Evolutionary conservation across 2,329 filamentous ascomycete genomes (phyloP), one percentile per base, ranked within the genome.

Genomic region (Cercospora sp.): DNA sequence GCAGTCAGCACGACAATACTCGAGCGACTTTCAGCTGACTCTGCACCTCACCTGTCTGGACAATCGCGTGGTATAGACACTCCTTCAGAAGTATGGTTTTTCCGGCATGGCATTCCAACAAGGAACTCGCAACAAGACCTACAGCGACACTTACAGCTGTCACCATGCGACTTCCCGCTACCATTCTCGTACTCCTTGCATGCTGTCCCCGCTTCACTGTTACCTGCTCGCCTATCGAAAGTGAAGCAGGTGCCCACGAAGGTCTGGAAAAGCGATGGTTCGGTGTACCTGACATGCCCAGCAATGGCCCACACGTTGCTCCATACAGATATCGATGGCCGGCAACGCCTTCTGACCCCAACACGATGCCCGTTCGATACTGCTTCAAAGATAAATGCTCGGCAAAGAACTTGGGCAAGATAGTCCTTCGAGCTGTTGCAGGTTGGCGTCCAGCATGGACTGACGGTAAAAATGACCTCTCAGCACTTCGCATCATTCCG

Each of bases 381-480:
- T 74, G 73, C 61, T 73, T 66, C 63, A 65, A 63, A 26, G 69
- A 74, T 48, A 30, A 45, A 10, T 59, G 73, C 26, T 72, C 70
- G 0, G 51, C 64, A 20, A 58, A 61, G 6, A 71, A 70, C 28
- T 68, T 74, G 18, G 65, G 65, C 10, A 18, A 51, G 9, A 65
- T 72, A 31, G 36, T 73, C 16, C 58, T 69, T 39, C 31, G 66
- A 51, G 70, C 69, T 18, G 63, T 70, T n/a, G 60, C 65, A 10
- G 67, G 64, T 31, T 74, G 72, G 69, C 45, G 36, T 10, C 69
- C 66, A 16, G 72, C 73, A 7, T 65, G 69, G 39, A 48, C 26
- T 1, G 51, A 64, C 26, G 62, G 51, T 9, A n/a, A n/a, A 2
- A 20, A 36, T 5, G 23, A 30, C 20, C 53, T 60, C 23, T 70